Evolutionary conservation across 2,329 filamentous ascomycete genomes (phyloP), one percentile per base, ranked within the genome.

Genomic region (Ceratocystiopsis brevicomis): DNA sequence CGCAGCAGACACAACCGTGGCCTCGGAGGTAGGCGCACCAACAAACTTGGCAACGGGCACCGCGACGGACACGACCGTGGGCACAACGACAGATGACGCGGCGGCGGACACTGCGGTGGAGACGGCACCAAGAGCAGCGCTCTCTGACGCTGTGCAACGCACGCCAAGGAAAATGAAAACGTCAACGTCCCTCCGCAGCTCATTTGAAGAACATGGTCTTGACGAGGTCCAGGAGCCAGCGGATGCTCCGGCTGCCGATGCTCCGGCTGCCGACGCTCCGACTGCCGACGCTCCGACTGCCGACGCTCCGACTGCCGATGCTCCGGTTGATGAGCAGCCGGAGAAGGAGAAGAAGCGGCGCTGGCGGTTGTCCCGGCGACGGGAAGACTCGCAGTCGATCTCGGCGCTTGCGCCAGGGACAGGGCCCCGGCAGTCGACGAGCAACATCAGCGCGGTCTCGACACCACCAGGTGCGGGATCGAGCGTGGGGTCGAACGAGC

Each of bases 131-230:
- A 9, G 2, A 2, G 25, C 25, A 6, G 10, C 25, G 25, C 5
- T 8, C 2, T 11, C 25, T 2, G 25, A 11, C 6, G 10, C 6
- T 30, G 25, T 10, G 2, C 25, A 70, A 0, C 57, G 87, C 32
- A 77, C 73, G 50, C 75, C 78, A 0, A 75, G 76, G 49, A 42
- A 40, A 25, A 69, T 71, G 47, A 93, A 85, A 1, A 83, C 83
- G 0, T 74, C 81, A 1, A 74, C 78, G 3, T 93, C 86, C 0
- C 67, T 86, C 46, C 76, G 82, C 51, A 88, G 84, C 25, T 76
- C 71, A 0, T 74, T 76, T 19, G 86, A 92, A 50, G 75, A 78
- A 18, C 93, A 85, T 0, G 86, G 94, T 54, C 56, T 77, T 30
- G 86, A 93, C 48, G 76, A 81, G 47, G 59, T 69, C 11, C 82